Conservation (phyloP, 768 basidiomycete species). For the Trametes coccinea region DNA sequence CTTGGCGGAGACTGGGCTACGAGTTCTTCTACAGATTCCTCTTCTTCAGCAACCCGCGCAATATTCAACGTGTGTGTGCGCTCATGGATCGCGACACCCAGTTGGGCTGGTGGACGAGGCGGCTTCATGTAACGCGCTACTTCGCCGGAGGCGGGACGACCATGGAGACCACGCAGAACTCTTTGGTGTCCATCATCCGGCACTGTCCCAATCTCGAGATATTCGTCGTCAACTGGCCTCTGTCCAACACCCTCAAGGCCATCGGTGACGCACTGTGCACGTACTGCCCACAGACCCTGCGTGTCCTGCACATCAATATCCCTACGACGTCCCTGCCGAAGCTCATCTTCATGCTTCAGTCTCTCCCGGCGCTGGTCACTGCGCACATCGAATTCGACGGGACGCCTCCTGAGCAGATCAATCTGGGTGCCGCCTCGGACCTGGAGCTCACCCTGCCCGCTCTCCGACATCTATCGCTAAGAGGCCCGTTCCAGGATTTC, state of each 20-base stretch:
- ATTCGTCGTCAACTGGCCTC: conserved; percentile 67
- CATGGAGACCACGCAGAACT: conserved; percentile 51
- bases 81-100: conserved; percentile 53
- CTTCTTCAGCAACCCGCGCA: conserved; percentile 62
- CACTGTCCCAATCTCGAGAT: conserved; percentile 75
- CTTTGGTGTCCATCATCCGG: conserved; percentile 57
- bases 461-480: conserved; percentile 64
- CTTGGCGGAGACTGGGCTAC: conserved; percentile 59
- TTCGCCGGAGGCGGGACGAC: conserved; percentile 42
- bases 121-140: conserved; percentile 69
- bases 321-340: conserved; percentile 57
- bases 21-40: conserved; percentile 71
- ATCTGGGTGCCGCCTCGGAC: conserved; percentile 61
- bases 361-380: conserved; percentile 56
- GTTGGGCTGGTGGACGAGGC: conserved; percentile 69
- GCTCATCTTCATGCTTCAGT: conserved; percentile 71
- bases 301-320: conserved; percentile 62
- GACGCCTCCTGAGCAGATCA: conserved; percentile 38
- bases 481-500: conserved; percentile 62
- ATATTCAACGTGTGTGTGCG: conserved; percentile 52
- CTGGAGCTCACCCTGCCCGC: conserved; percentile 52
- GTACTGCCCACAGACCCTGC: conserved; percentile 50
- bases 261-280: conserved; percentile 64
- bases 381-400: conserved; percentile 54
- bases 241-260: conserved; percentile 58